A percentile compares a stretch with the other conserved stretches of the same genome.
Evolutionary conservation across 306 rosid species (phyloP).

Genomic region (Quercus mongolica): DNA sequence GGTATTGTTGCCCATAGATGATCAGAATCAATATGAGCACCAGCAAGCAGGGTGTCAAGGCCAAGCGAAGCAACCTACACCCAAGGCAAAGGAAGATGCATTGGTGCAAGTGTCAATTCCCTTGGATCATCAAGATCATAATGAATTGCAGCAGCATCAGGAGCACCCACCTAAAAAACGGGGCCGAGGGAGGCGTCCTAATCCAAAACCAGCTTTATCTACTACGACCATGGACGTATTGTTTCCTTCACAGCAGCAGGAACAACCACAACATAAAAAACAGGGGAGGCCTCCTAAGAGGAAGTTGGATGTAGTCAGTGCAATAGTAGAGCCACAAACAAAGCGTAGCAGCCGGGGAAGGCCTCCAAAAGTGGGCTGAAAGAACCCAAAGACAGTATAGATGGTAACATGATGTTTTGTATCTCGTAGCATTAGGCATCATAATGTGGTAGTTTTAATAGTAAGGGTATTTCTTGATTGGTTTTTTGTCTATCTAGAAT

Average conservation of each 20-base stretch:
- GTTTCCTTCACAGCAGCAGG: slow-evolving; percentile 5
- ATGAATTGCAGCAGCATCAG: neutral
- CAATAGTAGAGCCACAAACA: neutral
- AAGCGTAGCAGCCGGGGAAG: slow-evolving; percentile 1
- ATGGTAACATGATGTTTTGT: neutral
- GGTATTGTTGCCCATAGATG: neutral
- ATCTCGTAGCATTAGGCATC: neutral
- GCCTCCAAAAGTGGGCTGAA: neutral
- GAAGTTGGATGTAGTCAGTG: neutral
- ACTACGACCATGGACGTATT: neutral
- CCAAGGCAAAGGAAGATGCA: neutral
- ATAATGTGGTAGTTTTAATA: neutral
- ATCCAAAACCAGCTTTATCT: neutral
- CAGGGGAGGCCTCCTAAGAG: slow-evolving; percentile 9
- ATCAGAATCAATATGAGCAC: neutral
- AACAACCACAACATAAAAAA: neutral
- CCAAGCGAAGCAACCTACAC: neutral
- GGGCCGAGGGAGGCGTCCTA: neutral
- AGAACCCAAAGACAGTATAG: neutral
- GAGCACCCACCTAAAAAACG: neutral
- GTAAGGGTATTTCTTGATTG: neutral
- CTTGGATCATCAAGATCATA: neutral
- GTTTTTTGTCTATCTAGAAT: neutral
- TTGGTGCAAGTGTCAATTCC: neutral
- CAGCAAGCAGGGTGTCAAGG: neutral